A percentile compares a stretch with the other conserved stretches of the same genome.
These are phyloP conservation scores for Brassica nigra DNA, from an alignment of 345 rosid genomes.

Conservation along the genomic window DNA sequence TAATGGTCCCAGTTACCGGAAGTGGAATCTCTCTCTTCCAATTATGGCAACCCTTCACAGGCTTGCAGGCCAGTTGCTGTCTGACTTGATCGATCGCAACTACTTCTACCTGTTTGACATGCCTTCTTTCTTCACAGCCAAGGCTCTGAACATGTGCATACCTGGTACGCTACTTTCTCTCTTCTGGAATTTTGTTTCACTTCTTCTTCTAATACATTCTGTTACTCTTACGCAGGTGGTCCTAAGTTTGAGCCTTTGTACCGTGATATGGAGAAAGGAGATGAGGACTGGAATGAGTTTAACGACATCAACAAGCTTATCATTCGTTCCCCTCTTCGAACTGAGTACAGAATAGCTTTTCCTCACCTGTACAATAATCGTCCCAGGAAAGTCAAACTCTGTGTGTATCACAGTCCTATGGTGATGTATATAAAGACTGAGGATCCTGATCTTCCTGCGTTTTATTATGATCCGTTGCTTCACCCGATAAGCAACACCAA, in stretches of 20 bases:
- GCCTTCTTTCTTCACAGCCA: conserved; percentile 99
- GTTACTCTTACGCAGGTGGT: conserved; percentile 62
- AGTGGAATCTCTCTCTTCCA: conserved; percentile 99
- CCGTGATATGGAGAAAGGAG: conserved; percentile 99
- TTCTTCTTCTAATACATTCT: conserved; percentile 4
- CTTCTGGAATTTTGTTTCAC: background rate
- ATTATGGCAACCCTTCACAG: conserved; percentile 99
- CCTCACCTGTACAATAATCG: conserved; percentile 98
- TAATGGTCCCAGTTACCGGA: conserved; percentile 97
- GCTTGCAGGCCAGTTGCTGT: conserved; percentile 96
- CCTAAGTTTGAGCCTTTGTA: conserved; percentile 98
- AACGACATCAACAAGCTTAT: conserved; percentile 98
- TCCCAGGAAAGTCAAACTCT: conserved; percentile 92
- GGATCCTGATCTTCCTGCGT: conserved; percentile 98
- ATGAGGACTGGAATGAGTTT: conserved; percentile 99
- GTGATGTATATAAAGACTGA: conserved; percentile 96
- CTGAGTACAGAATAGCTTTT: conserved; percentile 94
- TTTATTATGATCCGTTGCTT: conserved; percentile 93
- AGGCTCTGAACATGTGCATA: conserved; percentile 98
- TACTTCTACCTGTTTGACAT: conserved; percentile 98
- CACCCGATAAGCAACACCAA: conserved; percentile 87
- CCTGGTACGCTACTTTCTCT: conserved; percentile 62
- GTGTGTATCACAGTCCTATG: conserved; percentile 97
- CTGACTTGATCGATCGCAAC: conserved; percentile 93
- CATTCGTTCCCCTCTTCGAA: conserved; percentile 94